These are phyloP conservation scores for Olyra latifolia DNA, from an alignment of 176 grass and related monocot genomes.

Conservation along the genomic window DNA sequence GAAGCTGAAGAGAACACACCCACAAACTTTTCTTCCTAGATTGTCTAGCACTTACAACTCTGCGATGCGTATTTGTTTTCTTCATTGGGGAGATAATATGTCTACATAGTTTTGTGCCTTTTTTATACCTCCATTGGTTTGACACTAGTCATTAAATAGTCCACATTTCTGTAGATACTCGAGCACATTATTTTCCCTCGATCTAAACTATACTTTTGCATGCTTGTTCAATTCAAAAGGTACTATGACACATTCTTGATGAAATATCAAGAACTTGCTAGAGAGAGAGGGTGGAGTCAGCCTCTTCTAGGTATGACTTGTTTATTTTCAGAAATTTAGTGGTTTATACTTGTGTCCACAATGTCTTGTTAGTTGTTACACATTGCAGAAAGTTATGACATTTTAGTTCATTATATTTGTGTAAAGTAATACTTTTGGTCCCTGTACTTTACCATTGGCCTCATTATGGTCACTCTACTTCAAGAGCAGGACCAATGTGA, in stretches of 20 bases:
- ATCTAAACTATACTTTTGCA: conserved; percentile 23
- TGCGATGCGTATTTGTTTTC: conserved; percentile 2
- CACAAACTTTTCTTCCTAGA: background rate
- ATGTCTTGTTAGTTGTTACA: background rate
- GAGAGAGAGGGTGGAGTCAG: conserved; percentile 69
- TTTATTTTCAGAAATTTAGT: conserved; percentile 3
- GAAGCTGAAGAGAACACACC: no score
- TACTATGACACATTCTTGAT: conserved; percentile 92
- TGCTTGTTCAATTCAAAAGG: conserved; percentile 37
- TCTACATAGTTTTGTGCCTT: background rate
- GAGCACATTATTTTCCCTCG: background rate
- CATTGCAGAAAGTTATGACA: background rate
- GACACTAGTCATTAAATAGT: background rate
- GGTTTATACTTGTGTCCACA: background rate
- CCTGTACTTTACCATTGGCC: background rate
- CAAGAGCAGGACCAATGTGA: background rate
- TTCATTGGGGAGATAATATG: background rate
- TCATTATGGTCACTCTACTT: background rate
- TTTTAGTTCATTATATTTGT: conserved; percentile 11
- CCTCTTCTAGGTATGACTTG: conserved; percentile 73
- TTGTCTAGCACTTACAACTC: background rate
- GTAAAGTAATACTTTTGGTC: background rate
- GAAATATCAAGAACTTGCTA: conserved; percentile 83
- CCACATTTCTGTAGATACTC: background rate
- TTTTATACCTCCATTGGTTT: background rate